phyloP scores from a whole-genome alignment of 345 rosid species.

The Citrus australasica region DNA sequence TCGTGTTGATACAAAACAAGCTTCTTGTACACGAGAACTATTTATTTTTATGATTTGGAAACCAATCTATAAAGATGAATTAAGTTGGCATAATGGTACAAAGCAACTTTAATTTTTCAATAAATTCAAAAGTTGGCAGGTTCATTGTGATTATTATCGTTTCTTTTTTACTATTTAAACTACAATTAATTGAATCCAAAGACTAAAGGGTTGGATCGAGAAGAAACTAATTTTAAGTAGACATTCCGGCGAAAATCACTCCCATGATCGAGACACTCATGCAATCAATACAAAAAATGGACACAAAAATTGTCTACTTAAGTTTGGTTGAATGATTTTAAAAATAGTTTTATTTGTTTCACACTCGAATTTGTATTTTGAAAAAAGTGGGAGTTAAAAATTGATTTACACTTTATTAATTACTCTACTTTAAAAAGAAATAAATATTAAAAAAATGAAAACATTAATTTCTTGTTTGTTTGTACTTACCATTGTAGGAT shows the following conservation, averaged over 20 bases:
- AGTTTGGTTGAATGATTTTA: too few species aligned
- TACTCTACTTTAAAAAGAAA: too few species aligned
- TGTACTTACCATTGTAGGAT: neutral
- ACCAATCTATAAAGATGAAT: neutral
- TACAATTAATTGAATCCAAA: neutral
- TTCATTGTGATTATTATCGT: constrained; percentile 20
- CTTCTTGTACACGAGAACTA: too few species aligned
- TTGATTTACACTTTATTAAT: too few species aligned
- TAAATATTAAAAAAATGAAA: too few species aligned
- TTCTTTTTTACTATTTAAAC: constrained; percentile 13
- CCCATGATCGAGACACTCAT: neutral
- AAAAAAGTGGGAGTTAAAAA: too few species aligned
- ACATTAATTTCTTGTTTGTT: too few species aligned
- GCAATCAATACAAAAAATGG: neutral
- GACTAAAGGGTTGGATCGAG: neutral
- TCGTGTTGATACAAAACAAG: too few species aligned
- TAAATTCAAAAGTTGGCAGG: constrained; percentile 21
- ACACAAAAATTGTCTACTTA: neutral
- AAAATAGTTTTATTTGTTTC: neutral
- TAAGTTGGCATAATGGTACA: constrained; percentile 8
- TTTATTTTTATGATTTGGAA: neutral
- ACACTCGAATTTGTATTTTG: neutral
- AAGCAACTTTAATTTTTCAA: constrained; percentile 11
- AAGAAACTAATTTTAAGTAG: too few species aligned
- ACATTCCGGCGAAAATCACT: neutral